Evolutionary conservation across 2,329 filamentous ascomycete species (phyloP).

Genomic region (Chaetomium olivaceum): DNA sequence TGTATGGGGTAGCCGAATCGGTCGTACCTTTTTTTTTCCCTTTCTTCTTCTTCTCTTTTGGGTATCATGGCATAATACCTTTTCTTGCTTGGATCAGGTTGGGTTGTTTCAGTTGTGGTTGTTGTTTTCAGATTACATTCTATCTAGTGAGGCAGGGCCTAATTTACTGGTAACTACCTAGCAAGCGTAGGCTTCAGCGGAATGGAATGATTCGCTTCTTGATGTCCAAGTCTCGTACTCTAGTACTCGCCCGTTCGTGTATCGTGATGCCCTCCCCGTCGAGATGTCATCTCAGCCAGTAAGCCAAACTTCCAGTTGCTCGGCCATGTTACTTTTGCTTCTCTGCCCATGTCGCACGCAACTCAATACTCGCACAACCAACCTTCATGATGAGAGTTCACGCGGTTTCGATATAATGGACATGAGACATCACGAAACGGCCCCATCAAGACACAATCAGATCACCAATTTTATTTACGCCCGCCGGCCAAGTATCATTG

Average conservation of each 20-base stretch:
- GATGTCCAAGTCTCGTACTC: too few relatives aligned
- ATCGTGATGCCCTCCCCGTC: too few relatives aligned
- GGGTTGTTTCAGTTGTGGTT: neutral
- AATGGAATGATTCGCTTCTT: too few relatives aligned
- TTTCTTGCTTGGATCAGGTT: neutral
- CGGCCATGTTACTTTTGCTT: too few relatives aligned
- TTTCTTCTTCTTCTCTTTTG: neutral
- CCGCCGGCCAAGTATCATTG: neutral
- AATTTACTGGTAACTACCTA: neutral
- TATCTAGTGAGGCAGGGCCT: neutral
- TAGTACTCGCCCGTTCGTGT: neutral
- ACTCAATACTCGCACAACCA: too few relatives aligned
- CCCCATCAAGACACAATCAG: neutral
- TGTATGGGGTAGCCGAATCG: neutral
- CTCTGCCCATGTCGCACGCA: too few relatives aligned
- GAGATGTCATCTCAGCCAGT: neutral
- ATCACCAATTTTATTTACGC: constrained; percentile 1
- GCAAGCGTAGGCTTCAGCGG: neutral
- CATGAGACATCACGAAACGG: neutral
- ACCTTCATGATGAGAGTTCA: neutral
- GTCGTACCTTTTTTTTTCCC: neutral
- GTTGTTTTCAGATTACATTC: neutral
- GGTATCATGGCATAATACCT: neutral
- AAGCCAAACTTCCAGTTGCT: neutral
- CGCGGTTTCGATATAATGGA: neutral